Base-by-base conservation (phyloP, 192 early-diverging fungal species). In the Mortierella alpina region DNA sequence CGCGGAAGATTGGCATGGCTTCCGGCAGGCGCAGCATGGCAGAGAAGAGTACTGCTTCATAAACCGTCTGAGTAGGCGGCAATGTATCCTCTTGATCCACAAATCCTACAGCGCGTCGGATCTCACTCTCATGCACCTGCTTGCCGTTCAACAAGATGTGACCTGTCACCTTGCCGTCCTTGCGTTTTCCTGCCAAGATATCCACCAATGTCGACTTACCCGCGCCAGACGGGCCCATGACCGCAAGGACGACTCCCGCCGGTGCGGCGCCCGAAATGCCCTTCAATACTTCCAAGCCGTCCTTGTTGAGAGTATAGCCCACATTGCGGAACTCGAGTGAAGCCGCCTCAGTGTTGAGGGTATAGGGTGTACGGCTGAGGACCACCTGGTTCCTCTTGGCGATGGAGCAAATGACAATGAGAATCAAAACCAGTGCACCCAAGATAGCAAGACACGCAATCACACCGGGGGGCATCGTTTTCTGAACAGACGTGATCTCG, bases 21-120 rank as follows among this genome's bases (percentile, higher is more conserved):
- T 90, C 54, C 49, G 93, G 94, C 53, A 98, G 83, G 13, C 97
- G 88, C 39, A 98, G 85, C 54, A 94, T 75, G 3, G 97, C 97
- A 2, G 95, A 96, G 83, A 94, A 96, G 50, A 95, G 84, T 44
- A 98, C 90, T 4, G 96, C 94, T 72, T 98, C 96, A 63, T 92
- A 89, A 9, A 98, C 96, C 1, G 96, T 98, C 71, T 95, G 79
- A 41, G 95, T 96, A 11, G 89, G 87, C 86, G 93, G 92, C 56
- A 96, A 81, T 20, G 90, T 90, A 83, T 97, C 96, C 71, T 98
- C 96, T 64, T 98, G 96, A 84, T 96, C 95, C 7, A 96, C 95
- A 83, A 93, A 96, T 22, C 94, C 31, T 31, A 92, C 86, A 7
- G 88, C 79, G 1, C 84, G 86, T 48, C 90, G 89, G 56, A 93